Evolutionary conservation across 2,329 filamentous ascomycete species (phyloP).

Genomic region (Epichloe hybrida): DNA sequence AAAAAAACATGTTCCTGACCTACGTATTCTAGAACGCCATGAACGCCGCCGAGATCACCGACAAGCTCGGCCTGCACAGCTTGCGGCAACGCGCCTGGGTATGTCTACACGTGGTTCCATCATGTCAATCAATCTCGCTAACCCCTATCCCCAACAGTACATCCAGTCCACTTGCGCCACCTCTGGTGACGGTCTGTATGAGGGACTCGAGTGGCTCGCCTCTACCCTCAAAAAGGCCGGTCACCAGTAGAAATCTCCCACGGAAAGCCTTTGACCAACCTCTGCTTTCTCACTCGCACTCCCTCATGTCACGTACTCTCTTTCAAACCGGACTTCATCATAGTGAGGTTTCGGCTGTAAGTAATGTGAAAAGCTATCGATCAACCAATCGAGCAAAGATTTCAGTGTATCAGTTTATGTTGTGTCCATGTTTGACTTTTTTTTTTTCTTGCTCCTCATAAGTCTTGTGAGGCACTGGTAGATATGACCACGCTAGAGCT

Average conservation of each 20-base stretch:
- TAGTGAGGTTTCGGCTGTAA: conserved; percentile 43
- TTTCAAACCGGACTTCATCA: conserved; percentile 25
- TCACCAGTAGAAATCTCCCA: conserved; percentile 42
- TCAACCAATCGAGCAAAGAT: conserved; percentile 38
- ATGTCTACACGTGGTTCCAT: conserved; percentile 30
- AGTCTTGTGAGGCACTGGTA: conserved; percentile 15
- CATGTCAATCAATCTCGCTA: conserved; percentile 2
- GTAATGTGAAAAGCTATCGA: conserved; percentile 43
- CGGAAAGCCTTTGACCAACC: conserved; percentile 21
- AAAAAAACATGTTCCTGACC: conserved; percentile 6
- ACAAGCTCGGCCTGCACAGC: conserved; percentile 99
- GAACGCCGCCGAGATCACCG: conserved; percentile 99
- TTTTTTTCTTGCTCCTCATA: conserved; percentile 7
- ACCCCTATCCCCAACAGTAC: conserved; percentile 46
- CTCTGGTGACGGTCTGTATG: conserved; percentile 97
- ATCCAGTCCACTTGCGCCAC: conserved; percentile 99
- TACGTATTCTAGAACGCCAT: conserved; percentile 67
- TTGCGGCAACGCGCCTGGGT: conserved; percentile 98
- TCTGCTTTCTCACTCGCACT: conserved; percentile 22
- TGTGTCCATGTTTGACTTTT: conserved; percentile 16
- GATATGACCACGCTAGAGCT: conserved; percentile 1
- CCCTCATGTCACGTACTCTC: conserved; percentile 26
- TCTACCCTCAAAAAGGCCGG: conserved; percentile 67
- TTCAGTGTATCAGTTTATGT: conserved; percentile 28
- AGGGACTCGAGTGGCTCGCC: conserved; percentile 91